Conservation (phyloP, 148 eudicot genomes). For the Simmondsia chinensis region DNA sequence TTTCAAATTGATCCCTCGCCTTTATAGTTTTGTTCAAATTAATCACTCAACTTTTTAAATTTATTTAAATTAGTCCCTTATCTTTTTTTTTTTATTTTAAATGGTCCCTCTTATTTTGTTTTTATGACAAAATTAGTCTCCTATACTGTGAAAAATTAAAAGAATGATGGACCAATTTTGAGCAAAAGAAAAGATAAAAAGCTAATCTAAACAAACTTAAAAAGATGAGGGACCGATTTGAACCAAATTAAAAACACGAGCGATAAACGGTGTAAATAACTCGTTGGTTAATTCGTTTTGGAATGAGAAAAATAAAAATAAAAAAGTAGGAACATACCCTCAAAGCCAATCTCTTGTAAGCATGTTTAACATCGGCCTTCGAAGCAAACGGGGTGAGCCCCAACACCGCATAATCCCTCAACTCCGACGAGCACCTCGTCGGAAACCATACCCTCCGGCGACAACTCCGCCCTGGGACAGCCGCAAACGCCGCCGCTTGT, state of each 20-base stretch:
- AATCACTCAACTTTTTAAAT: no score
- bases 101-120: no score
- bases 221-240: background rate
- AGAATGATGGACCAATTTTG: no score
- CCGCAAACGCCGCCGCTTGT: constrained; percentile 3
- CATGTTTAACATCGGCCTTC: constrained; percentile 29
- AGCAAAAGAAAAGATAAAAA: background rate
- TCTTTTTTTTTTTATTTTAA: no score
- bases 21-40: no score
- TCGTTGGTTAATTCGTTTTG: no score
- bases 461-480: background rate
- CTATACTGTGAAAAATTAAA: no score
- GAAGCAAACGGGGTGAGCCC: constrained; percentile 35
- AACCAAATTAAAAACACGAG: no score
- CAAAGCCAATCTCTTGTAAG: constrained; percentile 30
- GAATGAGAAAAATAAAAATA: background rate
- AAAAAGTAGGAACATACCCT: constrained; percentile 19
- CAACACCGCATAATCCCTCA: constrained; percentile 28
- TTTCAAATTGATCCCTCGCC: no score
- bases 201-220: background rate
- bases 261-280: no score
- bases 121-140: no score
- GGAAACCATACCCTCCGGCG: constrained; percentile 15
- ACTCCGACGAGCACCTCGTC: constrained; percentile 14
- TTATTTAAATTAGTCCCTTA: no score